phyloP scores from a whole-genome alignment of 192 early-diverging fungal species.

The Podila horticola region DNA sequence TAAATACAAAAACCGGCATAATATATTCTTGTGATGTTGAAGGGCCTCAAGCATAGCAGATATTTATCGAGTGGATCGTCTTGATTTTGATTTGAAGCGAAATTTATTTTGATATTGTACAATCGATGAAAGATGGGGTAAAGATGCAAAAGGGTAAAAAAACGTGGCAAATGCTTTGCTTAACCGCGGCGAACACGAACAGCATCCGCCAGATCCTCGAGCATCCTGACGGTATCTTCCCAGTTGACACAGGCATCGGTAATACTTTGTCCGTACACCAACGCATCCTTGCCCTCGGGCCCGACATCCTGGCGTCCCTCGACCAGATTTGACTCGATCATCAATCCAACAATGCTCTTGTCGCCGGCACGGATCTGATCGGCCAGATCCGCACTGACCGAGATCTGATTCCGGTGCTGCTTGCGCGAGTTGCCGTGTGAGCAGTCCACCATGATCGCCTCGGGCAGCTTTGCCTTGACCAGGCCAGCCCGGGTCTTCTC shows the following conservation, averaged over 20 bases:
- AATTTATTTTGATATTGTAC: too few relatives aligned
- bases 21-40: too few relatives aligned
- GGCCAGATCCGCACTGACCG: constrained; percentile 75
- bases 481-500: constrained; percentile 65
- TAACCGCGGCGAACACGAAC: constrained; percentile 69
- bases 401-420: constrained; percentile 88
- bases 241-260: constrained; percentile 95
- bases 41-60: too few relatives aligned
- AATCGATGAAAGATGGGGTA: too few relatives aligned
- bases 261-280: constrained; percentile 91
- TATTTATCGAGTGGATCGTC: too few relatives aligned
- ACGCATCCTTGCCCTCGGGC: constrained; percentile 64
- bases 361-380: constrained; percentile 80
- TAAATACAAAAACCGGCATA: too few relatives aligned
- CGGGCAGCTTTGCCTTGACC: constrained; percentile 67
- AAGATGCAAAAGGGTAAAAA: neutral
- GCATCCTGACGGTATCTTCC: constrained; percentile 81
- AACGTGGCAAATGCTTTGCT: too few relatives aligned
- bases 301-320: constrained; percentile 92
- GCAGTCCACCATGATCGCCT: constrained; percentile 94
- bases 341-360: constrained; percentile 79
- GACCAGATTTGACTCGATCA: constrained; percentile 93
- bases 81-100: too few relatives aligned
- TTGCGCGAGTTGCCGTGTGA: constrained; percentile 94
- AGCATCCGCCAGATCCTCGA: constrained; percentile 82